Base-by-base conservation (phyloP, 345 rosid species). In the Aquilaria sinensis region DNA sequence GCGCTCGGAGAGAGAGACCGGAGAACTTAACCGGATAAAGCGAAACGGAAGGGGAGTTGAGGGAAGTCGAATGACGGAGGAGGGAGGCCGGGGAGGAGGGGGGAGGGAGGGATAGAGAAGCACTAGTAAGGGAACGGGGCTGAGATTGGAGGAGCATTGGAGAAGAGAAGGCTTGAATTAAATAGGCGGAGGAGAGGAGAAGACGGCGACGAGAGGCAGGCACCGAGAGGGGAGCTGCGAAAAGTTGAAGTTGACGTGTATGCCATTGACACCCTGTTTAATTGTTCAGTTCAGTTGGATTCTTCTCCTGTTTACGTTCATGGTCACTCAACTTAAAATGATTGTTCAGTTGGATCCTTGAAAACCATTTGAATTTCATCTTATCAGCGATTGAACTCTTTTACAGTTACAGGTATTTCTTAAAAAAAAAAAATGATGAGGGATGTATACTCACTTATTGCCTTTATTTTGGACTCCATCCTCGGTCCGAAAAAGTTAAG, bases 91-190 rank as follows among this genome's bases (percentile, higher is more conserved):
- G 7, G 52, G 47, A n/a, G 8, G 54, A 2, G 56, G 47, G 32
- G 71, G 48, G 63, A 30, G 56, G 63, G 23, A 15, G 61, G 63
- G 37, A 58, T 12, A 11, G 43, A 51, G 7, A 54, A 47, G 51
- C 3, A n/a, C 43, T 45, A 55, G 54, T 57, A 30, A 66, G 46
- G 51, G n/a, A 58, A 58, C 34, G 69, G 31, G 57, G 9, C 14
- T 56, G 70, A 32, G 75, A 37, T 45, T 58, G 74, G 10, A 72
- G 58, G 57, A 51, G 68, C 82, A 75, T 78, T 56, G 60, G 46
- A 16, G 10, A 41, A 37, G 59, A 12, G 32, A 32, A 37, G 0
- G 43, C 1, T 5, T 37, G 59, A 14, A 30, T 52, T 65, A 68
- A 64, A 67, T 61, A 66, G 65, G 80, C 68, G 58, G 77, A 53